These are phyloP conservation scores for Nematocida displodere DNA, from an alignment of 371 early-diverging fungal species.

Conservation along the genomic window DNA sequence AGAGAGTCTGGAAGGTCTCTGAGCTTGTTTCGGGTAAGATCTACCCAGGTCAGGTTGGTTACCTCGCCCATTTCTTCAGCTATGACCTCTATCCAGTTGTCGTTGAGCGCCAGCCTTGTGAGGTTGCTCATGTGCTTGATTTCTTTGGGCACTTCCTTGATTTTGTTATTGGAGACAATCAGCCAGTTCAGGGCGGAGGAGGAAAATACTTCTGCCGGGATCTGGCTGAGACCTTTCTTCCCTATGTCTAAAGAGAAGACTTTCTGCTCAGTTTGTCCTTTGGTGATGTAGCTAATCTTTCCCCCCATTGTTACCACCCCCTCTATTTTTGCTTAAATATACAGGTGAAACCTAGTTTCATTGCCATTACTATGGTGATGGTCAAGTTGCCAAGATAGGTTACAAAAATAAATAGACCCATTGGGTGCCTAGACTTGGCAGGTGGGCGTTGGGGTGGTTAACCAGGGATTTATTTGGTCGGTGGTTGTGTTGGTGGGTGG, in stretches of 20 bases:
- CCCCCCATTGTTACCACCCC: constrained; percentile 35
- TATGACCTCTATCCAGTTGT: constrained; percentile 62
- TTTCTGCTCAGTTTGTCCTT: constrained; percentile 42
- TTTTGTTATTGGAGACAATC: constrained; percentile 64
- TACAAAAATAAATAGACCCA: constrained; percentile 1
- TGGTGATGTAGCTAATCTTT: constrained; percentile 48
- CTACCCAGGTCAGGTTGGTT: constrained; percentile 63
- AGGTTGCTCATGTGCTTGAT: constrained; percentile 58
- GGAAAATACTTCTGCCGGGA: constrained; percentile 47
- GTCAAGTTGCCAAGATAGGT: not conserved
- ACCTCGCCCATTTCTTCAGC: constrained; percentile 53
- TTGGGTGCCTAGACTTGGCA: no score
- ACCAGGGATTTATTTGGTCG: no score
- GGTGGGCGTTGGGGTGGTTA: no score
- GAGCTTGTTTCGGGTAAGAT: constrained; percentile 65
- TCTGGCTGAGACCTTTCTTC: constrained; percentile 32
- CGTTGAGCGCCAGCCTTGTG: constrained; percentile 64
- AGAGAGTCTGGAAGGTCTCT: constrained; percentile 65
- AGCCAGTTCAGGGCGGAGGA: constrained; percentile 61
- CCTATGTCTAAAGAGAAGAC: constrained; percentile 50
- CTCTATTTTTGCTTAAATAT: constrained; percentile 22
- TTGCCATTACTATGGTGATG: constrained; percentile 14
- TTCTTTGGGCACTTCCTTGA: constrained; percentile 55
- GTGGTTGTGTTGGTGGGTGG: no score
- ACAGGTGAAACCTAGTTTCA: constrained; percentile 41